These are phyloP conservation scores for Pseudogymnoascus sp. DNA, from an alignment of 2,329 filamentous ascomycete species.

Conservation along the genomic window DNA sequence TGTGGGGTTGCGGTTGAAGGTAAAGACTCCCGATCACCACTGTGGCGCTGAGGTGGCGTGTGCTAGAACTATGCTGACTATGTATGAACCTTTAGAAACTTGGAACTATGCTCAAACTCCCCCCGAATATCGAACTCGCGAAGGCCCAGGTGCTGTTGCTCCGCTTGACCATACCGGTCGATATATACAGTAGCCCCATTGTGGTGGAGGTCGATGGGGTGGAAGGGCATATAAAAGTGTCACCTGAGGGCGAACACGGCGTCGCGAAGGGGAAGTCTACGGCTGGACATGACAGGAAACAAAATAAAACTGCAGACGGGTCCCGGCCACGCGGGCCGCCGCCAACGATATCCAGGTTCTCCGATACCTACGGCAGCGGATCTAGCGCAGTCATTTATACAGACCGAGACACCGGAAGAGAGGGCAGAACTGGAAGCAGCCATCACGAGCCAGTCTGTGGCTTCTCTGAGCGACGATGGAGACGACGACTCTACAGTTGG, in stretches of 20 bases:
- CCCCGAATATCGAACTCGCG: constrained; percentile 61
- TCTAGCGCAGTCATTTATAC: constrained; percentile 71
- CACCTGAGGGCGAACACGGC: constrained; percentile 24
- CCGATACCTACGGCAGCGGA: constrained; percentile 63
- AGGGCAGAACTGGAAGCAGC: constrained; percentile 63
- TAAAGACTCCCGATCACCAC: constrained; percentile 27
- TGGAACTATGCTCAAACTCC: constrained; percentile 66
- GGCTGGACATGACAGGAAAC: constrained; percentile 29
- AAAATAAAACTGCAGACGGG: constrained; percentile 7
- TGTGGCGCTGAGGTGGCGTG: neutral
- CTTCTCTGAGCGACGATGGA: constrained; percentile 56
- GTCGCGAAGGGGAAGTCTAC: constrained; percentile 28
- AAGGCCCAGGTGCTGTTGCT: constrained; percentile 71
- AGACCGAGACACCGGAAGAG: constrained; percentile 61
- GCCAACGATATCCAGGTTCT: constrained; percentile 23
- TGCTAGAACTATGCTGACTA: neutral
- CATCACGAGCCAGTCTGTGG: constrained; percentile 55
- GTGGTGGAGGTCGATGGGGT: constrained; percentile 75
- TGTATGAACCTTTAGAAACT: constrained; percentile 57
- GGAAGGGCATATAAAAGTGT: constrained; percentile 58
- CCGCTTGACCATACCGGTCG: constrained; percentile 76
- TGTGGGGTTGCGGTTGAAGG: constrained; percentile 74
- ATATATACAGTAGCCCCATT: constrained; percentile 81
- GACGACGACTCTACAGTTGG: constrained; percentile 57
- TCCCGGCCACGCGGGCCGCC: neutral